Base-by-base conservation (phyloP, 805 yeast genomes). In the Metschnikowia lachancei region DNA sequence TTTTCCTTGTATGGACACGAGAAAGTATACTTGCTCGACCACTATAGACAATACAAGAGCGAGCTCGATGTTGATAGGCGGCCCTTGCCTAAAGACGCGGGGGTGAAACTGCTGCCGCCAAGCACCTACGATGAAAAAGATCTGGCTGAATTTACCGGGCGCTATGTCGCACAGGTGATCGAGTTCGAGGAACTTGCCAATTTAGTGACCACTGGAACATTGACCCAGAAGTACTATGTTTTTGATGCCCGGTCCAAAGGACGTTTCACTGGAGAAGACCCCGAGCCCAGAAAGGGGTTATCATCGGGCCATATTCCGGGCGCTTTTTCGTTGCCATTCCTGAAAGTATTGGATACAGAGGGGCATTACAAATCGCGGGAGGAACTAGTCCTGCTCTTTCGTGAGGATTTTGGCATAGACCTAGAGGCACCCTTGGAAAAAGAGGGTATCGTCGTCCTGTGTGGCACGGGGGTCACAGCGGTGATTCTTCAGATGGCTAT, bases 401-500 rank as follows among this genome's bases (percentile, higher is more conserved):
- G 59, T 43, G 35, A 47, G 3, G 70, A 66, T 10, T 66, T 63
- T 37, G 64, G 58, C 7, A 34, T 71, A 8, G 68, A 66, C 35
- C 63, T 75, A 34, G 40, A 60, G 16, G 49, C 56, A 48, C 43
- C 65, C 46, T 47, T 56, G 10, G 65, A 72, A 14, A 83, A 85
- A 58, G 46, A 41, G 36, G 91, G 88, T 11, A 81, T 87, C 16
- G 81, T 94, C 41, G 86, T 85, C 33, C 81, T 87, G 87, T 94
- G 99, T 63, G 99, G 98, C 24, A 85, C 97, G 0, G 99, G 98
- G 38, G 97, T 94, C 40, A 84, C 97, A 10, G 98, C 97, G 0
- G 88, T 92, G 52, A 82, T 94, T 34, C 75, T 92, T 38, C 85
- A 87, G 64, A 70, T 85, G 8, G 98, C 95, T 46, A 60, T 72